Conservation (phyloP, 1,139 yeast species). For the Sugiyamaella neomexicana region DNA sequence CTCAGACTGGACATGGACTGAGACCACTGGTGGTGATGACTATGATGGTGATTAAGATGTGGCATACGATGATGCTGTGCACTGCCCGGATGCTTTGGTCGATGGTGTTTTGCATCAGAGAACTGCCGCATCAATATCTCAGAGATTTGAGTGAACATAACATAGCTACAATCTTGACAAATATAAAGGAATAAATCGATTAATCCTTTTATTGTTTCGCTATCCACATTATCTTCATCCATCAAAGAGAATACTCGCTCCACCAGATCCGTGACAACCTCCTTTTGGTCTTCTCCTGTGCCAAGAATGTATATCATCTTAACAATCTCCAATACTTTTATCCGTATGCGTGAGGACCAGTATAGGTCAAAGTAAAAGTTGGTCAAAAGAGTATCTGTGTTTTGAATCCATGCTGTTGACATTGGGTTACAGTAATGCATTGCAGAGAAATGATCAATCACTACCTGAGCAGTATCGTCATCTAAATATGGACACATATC, state of each 20-base stretch:
- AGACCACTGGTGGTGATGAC: slow-evolving; percentile 7
- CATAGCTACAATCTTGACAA: slow-evolving; percentile 22
- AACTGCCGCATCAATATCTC: slow-evolving; percentile 25
- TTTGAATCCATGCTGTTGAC: slow-evolving; percentile 54
- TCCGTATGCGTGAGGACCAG: slow-evolving; percentile 43
- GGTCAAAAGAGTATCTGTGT: slow-evolving; percentile 48
- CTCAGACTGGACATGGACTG: background rate
- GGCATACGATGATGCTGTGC: background rate
- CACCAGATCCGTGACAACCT: slow-evolving; percentile 25
- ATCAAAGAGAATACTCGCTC: slow-evolving; percentile 26
- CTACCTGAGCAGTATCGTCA: slow-evolving; percentile 43
- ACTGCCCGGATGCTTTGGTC: background rate
- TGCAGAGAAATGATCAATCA: slow-evolving; percentile 51
- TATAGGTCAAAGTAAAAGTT: slow-evolving; percentile 46
- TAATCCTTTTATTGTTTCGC: slow-evolving; percentile 42
- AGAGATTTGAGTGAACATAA: slow-evolving; percentile 20
- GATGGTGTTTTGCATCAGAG: slow-evolving; percentile 6
- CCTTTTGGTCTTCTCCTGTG: slow-evolving; percentile 26
- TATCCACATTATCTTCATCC: slow-evolving; percentile 35
- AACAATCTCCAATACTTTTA: slow-evolving; percentile 48
- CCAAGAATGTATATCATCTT: slow-evolving; percentile 43
- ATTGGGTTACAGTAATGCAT: slow-evolving; percentile 56
- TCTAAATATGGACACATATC: slow-evolving; percentile 44
- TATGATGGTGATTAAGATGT: background rate
- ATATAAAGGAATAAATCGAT: slow-evolving; percentile 34